phyloP scores from a whole-genome alignment of 2,329 filamentous ascomycete genomes.

The Tolypocladium pustulatum region DNA sequence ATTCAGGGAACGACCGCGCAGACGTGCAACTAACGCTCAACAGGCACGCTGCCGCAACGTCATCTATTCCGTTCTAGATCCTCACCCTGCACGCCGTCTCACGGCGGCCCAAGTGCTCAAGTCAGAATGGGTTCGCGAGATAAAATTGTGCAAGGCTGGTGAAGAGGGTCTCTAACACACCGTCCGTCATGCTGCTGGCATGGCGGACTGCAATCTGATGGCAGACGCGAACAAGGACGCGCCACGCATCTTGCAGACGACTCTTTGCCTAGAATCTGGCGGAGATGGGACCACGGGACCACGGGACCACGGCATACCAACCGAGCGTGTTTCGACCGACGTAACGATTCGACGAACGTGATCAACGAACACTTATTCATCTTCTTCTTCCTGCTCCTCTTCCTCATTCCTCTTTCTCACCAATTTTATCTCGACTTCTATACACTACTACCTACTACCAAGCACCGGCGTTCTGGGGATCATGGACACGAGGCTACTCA shows the following conservation, averaged over 20 bases:
- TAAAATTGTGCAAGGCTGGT: conserved; percentile 92
- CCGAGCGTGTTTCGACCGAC: conserved; percentile 2
- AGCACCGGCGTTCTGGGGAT: conserved; percentile 19
- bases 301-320: conserved; percentile 2
- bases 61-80: conserved; percentile 96
- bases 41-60: conserved; percentile 96
- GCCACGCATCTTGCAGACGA: conserved; percentile 14
- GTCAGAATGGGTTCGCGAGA: conserved; percentile 97
- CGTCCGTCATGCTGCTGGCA: conserved; percentile 17
- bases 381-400: conserved; percentile 5
- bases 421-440: conserved; percentile 1
- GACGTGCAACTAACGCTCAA: neutral
- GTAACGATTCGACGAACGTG: conserved; percentile 8
- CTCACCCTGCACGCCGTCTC: conserved; percentile 83
- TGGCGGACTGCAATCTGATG: conserved; percentile 16
- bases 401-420: conserved; percentile 11
- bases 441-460: conserved; percentile 10
- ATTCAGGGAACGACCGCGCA: neutral
- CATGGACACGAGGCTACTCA: neutral
- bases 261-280: conserved; percentile 5
- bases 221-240: conserved; percentile 2
- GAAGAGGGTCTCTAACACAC: conserved; percentile 73
- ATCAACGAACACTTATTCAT: conserved; percentile 4
- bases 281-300: conserved; percentile 5
- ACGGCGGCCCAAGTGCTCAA: conserved; percentile 94